Evolutionary conservation across 2,329 filamentous ascomycete genomes (phyloP), one percentile per base, ranked within the genome.

Genomic region (Fusarium begoniae): DNA sequence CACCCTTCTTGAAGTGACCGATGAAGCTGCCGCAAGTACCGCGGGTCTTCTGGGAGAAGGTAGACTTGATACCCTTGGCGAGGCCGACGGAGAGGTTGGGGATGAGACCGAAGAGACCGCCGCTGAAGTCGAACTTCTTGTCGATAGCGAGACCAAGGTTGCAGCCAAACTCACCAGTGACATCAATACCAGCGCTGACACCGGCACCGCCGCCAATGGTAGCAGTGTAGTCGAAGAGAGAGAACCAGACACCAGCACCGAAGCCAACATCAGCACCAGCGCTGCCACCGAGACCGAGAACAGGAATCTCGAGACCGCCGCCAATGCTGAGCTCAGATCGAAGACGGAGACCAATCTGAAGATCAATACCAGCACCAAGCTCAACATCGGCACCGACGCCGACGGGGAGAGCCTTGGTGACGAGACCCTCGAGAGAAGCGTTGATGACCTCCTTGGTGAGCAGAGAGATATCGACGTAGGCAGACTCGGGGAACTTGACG

Each of bases 141-240:
- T 76, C 64, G 44, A 78, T 53, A 48, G 67, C 69, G 41, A 79
- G 47, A 58, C 77, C 77, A 17, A 76, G 66, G 56, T 65, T 69
- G 53, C 77, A 76, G 47, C 54, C 68, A 24, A 76, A 74, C 35
- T 73, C 43, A 7, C 71, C 74, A 30, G 63, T 48, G 35, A 75
- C 56, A 40, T 75, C 71, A 14, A 86, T 70, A 45, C 80, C 82
- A 78, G 84, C 86, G 41, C 72, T 58, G 17, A 77, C 76, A 14
- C 80, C 81, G 40, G 76, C 77, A 13, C 80, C 80, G 32, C 75
- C 78, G 55, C 82, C 82, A 67, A 86, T 81, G 59, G 81, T 78
- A 69, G 82, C 81, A 63, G 85, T 82, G 78, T 89, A 88, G 74
- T 90, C 85, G 20, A 88, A 83, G 13, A 90, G 78, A 80, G 90